A percentile compares a stretch with the other conserved stretches of the same genome.
These are phyloP conservation scores for Suillus subaureus DNA, from an alignment of 768 basidiomycete genomes.

Conservation along the genomic window DNA sequence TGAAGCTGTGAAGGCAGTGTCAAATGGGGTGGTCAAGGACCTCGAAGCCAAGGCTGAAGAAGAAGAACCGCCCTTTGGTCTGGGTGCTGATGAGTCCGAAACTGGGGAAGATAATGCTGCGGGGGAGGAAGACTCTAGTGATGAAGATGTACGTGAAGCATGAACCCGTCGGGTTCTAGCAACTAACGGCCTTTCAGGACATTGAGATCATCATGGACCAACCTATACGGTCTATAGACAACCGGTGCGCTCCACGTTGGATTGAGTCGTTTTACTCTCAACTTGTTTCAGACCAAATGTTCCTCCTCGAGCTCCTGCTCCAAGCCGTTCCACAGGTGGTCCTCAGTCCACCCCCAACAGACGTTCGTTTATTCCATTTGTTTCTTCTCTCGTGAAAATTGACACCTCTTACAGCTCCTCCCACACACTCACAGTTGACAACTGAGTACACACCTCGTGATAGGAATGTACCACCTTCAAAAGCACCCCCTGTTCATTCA, in stretches of 20 bases:
- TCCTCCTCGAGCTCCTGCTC: conserved; percentile 33
- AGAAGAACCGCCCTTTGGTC: conserved; percentile 32
- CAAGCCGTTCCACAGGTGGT: conserved; percentile 32
- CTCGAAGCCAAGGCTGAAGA: conserved; percentile 49
- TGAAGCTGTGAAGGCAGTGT: conserved; percentile 41
- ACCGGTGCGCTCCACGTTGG: conserved; percentile 50
- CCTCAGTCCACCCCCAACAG: conserved; percentile 31
- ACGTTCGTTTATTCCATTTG: conserved; percentile 16
- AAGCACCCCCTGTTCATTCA: conserved; percentile 27
- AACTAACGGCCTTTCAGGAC: conserved; percentile 49
- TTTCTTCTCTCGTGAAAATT: conserved; percentile 10
- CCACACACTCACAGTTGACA: conserved; percentile 56
- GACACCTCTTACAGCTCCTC: conserved; percentile 36
- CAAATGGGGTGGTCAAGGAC: conserved; percentile 53
- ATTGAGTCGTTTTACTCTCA: conserved; percentile 6
- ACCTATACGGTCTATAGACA: conserved; percentile 68
- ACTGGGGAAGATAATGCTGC: conserved; percentile 41
- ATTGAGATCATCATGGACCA: conserved; percentile 93
- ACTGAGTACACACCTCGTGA: conserved; percentile 83
- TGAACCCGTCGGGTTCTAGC: conserved; percentile 4
- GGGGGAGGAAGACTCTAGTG: conserved; percentile 47
- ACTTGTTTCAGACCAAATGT: conserved; percentile 36
- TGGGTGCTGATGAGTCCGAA: conserved; percentile 22
- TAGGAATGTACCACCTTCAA: conserved; percentile 46
- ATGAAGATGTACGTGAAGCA: conserved; percentile 45